Base-by-base conservation (phyloP, 2,329 filamentous ascomycete genomes). In the Pestalotiopsis sp. region DNA sequence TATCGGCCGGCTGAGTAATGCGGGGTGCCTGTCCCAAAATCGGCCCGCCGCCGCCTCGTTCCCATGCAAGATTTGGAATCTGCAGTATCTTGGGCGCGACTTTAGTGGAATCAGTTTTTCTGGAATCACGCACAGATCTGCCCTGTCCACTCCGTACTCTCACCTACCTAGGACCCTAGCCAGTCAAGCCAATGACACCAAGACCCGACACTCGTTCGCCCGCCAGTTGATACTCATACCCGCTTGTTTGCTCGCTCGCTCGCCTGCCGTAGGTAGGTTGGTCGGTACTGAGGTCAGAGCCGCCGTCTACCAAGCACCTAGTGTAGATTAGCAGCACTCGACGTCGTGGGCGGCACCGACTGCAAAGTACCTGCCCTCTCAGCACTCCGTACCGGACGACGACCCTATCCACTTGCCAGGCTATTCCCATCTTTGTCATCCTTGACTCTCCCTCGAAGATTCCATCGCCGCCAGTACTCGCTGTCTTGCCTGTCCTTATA, bases 21-120 rank as follows among this genome's bases (percentile, higher is more conserved):
- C 62, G 62, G 62, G 62, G 62, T 65, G 62, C 38, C 23, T 12
- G 36, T 65, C 62, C 39, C 62, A 20, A 65, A 65, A 38, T 65
- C 62, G 62, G 62, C 62, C 62, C 62, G 62, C 41, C 27, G 31
- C 59, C 59, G 59, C 59, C 59, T 62, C 59, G 36, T 39, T 39
- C 36, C 27, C n/a, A 62, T 62, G 59, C 59, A 62, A 65, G 62
- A 65, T 65, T 52, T 65, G 62, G 62, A 65, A 65, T 52, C 59
- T 62, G 59, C 59, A 20, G 59, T 62, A 39, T 62, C 59, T 62
- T 39, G 59, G 59, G 25, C 59, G 27, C 57, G 17, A 23, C 27
- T 62, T 31, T 62, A 39, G 31, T 62, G 59, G 27, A 36, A 62
- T 62, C 59, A 62, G 59, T 41, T 62, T 41, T 41, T 27, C 59